A percentile compares a stretch with the other conserved stretches of the same genome.
These are phyloP conservation scores for Rhizopogon rudus DNA, from an alignment of 768 basidiomycete genomes.

Conservation along the genomic window DNA sequence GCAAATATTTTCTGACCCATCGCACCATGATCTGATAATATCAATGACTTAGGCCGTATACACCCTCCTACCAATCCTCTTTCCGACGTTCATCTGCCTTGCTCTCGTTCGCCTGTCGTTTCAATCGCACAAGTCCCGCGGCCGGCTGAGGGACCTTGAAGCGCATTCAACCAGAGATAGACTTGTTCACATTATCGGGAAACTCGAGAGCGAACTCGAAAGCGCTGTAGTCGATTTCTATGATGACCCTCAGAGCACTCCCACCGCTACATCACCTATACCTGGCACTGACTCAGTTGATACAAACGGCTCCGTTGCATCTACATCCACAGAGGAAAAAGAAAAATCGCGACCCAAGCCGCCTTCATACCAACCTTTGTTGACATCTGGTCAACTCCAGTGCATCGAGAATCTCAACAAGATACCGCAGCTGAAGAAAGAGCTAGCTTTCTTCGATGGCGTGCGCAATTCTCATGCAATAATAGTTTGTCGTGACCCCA, in stretches of 20 bases:
- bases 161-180: slow-evolving; percentile 42
- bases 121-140: slow-evolving; percentile 53
- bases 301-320: not conserved
- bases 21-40: not conserved
- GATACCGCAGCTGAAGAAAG: slow-evolving; percentile 65
- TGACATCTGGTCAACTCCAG: slow-evolving; percentile 52
- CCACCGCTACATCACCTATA: slow-evolving; percentile 12
- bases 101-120: slow-evolving; percentile 53
- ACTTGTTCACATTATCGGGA: slow-evolving; percentile 51
- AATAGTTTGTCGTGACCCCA: slow-evolving; percentile 65
- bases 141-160: slow-evolving; percentile 64
- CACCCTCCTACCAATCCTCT: slow-evolving; percentile 53
- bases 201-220: slow-evolving; percentile 59
- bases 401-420: slow-evolving; percentile 60
- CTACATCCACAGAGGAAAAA: not conserved
- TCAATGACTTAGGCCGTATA: slow-evolving; percentile 42
- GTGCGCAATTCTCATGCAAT: slow-evolving; percentile 65
- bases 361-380: slow-evolving; percentile 34
- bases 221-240: slow-evolving; percentile 56
- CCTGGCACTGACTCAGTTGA: not conserved
- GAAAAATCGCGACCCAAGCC: slow-evolving; percentile 3
- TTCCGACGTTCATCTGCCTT: slow-evolving; percentile 55
- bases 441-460: slow-evolving; percentile 56
- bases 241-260: slow-evolving; percentile 33
- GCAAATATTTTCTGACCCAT: slow-evolving; percentile 16